Base-by-base conservation (phyloP, 1,284 basidiomycete genomes). In the Rhodotorula glutinis region DNA sequence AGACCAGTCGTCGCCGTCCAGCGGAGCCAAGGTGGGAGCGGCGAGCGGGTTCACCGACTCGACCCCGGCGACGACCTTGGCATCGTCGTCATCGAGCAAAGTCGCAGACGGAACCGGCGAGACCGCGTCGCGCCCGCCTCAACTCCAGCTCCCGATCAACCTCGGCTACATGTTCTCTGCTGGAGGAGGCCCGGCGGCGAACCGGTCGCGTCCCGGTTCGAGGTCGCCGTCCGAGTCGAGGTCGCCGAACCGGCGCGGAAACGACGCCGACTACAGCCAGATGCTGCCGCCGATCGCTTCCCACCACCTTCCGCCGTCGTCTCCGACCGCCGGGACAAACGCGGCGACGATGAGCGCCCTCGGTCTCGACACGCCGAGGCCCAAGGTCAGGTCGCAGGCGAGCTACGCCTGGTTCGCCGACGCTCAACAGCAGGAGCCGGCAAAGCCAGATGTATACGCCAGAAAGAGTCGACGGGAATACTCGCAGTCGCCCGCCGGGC, bases 321-420 rank as follows among this genome's bases (percentile, higher is more conserved):
- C 59, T 1, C 38, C 41, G 19, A 33, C 53, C 21, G 52, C 30
- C 25, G 27, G 33, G 29, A 29, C 47, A 27, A 25, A 29, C 21
- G 4, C 43, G 43, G 8, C 40, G 40, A 27, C 16, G n/a, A 16
- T 51, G 49, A 25, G 40, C 49, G 63, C 46, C 13, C 60, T 69
- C 62, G 66, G 66, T 0, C 55, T 63, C 57, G 67, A 65, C 53
- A 57, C 51, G 7, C 63, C 67, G 4, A 25, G 67, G 23, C 69
- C 69, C 0, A 65, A 61, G 40, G 63, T 67, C 43, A 56, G 58
- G 17, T 60, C 60, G 1, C 71, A 72, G 47, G 71, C 71, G 2
- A 68, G 59, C 23, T 73, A 66, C 49, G 60, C 62, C 58, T 73
- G 71, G 71, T 73, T 73, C 52, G 65, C 51, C 33, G 67, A 68